These are phyloP conservation scores for Zangia roseola DNA, from an alignment of 768 basidiomycete species.

Conservation along the genomic window DNA sequence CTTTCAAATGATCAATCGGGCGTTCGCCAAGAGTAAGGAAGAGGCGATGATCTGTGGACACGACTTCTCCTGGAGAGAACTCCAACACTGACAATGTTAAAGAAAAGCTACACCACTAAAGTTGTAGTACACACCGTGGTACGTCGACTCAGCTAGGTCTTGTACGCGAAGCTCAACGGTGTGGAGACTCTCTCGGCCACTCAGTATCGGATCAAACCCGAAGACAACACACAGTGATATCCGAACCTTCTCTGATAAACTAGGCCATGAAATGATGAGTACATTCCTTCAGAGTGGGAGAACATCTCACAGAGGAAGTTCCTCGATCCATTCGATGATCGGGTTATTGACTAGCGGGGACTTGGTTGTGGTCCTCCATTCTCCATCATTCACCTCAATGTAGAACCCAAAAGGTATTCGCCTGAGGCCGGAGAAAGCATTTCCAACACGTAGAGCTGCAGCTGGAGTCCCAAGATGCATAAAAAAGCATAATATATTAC, in stretches of 20 bases:
- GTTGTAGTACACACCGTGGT: not conserved
- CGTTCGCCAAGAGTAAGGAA: too few relatives aligned
- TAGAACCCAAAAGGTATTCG: conserved; percentile 18
- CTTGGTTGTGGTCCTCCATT: conserved; percentile 4
- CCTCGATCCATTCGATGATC: conserved; percentile 13
- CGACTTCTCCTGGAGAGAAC: too few relatives aligned
- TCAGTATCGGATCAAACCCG: conserved; percentile 10
- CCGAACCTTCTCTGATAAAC: not conserved
- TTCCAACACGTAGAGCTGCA: conserved; percentile 13
- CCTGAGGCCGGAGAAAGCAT: conserved; percentile 2
- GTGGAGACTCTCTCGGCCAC: conserved; percentile 8
- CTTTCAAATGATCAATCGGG: too few relatives aligned
- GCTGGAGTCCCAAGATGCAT: too few relatives aligned
- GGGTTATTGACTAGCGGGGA: not conserved
- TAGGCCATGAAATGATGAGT: conserved; percentile 1
- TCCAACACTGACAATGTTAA: too few relatives aligned
- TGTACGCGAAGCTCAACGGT: not conserved
- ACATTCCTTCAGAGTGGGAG: too few relatives aligned
- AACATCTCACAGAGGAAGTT: conserved; percentile 3
- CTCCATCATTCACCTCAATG: conserved; percentile 3
- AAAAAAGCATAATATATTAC: too few relatives aligned
- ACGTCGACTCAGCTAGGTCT: not conserved
- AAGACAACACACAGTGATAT: conserved; percentile 6
- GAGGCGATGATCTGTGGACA: too few relatives aligned
- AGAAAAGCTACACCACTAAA: too few relatives aligned